Conservation (phyloP, 352 stramenopile genomes). For the Globisporangium carolinianum region DNA sequence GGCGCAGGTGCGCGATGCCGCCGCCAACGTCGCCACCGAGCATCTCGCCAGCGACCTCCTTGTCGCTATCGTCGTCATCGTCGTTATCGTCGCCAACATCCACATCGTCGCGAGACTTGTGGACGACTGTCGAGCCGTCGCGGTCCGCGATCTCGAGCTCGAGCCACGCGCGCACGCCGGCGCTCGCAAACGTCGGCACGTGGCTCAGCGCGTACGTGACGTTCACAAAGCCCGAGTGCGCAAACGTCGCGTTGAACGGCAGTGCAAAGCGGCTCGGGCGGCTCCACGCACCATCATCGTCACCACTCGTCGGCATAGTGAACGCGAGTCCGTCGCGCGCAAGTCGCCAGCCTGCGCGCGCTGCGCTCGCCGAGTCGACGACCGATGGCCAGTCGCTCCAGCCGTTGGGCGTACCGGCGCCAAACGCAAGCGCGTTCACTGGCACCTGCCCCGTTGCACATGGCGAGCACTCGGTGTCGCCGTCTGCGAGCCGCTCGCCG, state of each 20-base stretch:
- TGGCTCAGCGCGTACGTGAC: conserved; percentile 59
- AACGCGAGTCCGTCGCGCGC: conserved; percentile 56
- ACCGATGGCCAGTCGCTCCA: conserved; percentile 56
- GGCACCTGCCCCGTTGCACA: conserved; percentile 46
- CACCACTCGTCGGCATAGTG: conserved; percentile 8
- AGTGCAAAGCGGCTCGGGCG: conserved; percentile 33
- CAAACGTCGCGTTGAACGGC: conserved; percentile 47
- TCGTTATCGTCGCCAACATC: conserved; percentile 11
- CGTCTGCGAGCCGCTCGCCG: conserved; percentile 28
- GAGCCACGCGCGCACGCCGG: conserved; percentile 60
- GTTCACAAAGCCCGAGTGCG: conserved; percentile 46
- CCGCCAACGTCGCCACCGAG: conserved; percentile 18
- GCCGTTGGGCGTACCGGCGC: conserved; percentile 36
- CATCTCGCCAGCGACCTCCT: background rate
- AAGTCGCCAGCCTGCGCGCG: conserved; percentile 52
- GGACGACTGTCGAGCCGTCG: conserved; percentile 3
- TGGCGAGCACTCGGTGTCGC: conserved; percentile 17
- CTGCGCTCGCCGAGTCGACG: conserved; percentile 31
- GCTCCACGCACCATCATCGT: conserved; percentile 15
- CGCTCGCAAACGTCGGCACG: conserved; percentile 52
- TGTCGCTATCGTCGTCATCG: conserved; percentile 20
- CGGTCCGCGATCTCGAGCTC: conserved; percentile 48
- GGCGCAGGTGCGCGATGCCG: conserved; percentile 40
- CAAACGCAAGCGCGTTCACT: conserved; percentile 47
- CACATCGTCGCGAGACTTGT: conserved; percentile 1